Conservation (phyloP, 768 basidiomycete genomes). For the Termitomyces sp. region DNA sequence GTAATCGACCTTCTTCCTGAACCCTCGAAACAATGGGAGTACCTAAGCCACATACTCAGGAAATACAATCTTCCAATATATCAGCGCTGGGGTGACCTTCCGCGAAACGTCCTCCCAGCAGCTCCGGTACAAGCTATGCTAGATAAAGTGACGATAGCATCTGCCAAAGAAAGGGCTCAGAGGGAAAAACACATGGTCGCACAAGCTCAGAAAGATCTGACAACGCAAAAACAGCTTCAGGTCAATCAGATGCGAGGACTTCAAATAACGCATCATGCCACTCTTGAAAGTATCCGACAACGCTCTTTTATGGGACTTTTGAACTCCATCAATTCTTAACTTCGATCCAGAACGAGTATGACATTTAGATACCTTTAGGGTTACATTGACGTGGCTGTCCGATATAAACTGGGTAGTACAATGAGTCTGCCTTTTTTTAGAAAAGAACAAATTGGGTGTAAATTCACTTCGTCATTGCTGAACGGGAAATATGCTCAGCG, state of each 20-base stretch:
- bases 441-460: too few species aligned
- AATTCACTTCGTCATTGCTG: not conserved
- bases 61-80: conserved; percentile 7
- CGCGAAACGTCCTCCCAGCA: conserved; percentile 5
- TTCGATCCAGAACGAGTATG: not conserved
- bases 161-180: conserved; percentile 5
- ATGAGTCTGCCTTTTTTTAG: too few species aligned
- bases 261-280: not conserved
- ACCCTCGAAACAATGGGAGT: conserved; percentile 7
- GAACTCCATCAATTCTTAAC: not conserved
- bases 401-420: not conserved
- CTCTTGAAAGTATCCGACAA: not conserved
- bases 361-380: not conserved
- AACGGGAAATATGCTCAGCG: too few species aligned
- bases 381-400: not conserved
- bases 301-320: not conserved
- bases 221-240: not conserved
- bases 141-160: conserved; percentile 1
- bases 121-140: conserved; percentile 6
- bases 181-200: not conserved
- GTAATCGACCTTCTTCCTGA: conserved; percentile 4
- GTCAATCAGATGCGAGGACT: not conserved
- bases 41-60: conserved; percentile 2
- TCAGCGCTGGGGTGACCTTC: conserved; percentile 9
- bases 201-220: not conserved